Evolutionary conservation across 148 eudicot species (phyloP).

Genomic region (Nepenthes mirabilis): DNA sequence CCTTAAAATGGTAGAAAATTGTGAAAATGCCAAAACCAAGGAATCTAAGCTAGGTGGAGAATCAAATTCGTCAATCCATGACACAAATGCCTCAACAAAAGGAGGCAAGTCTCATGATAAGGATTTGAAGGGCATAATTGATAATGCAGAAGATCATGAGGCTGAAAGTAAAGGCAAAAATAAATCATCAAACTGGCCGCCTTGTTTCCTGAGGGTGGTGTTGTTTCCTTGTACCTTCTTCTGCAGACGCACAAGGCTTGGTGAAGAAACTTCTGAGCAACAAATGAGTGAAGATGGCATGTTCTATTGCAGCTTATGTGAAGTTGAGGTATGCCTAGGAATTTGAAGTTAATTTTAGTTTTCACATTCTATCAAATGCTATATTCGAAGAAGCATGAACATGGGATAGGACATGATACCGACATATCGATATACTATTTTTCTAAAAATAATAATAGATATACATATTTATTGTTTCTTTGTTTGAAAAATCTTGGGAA

Average conservation of each 20-base stretch:
- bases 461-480: no score
- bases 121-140: constrained; percentile 20
- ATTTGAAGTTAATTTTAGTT: neutral
- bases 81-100: constrained; percentile 25
- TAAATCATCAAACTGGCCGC: constrained; percentile 20
- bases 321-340: constrained; percentile 69
- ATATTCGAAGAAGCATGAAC: no score
- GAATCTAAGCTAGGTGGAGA: constrained; percentile 50
- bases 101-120: constrained; percentile 33
- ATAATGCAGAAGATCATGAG: constrained; percentile 24
- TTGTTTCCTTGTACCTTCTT: constrained; percentile 56
- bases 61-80: constrained; percentile 42
- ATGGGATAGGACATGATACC: no score
- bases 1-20: constrained; percentile 31
- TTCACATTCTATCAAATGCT: neutral
- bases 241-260: constrained; percentile 43
- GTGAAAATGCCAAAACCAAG: constrained; percentile 20
- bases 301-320: constrained; percentile 98
- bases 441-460: no score
- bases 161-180: constrained; percentile 27
- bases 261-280: constrained; percentile 56
- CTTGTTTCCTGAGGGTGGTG: constrained; percentile 32
- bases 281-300: constrained; percentile 91
- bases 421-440: no score
- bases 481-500: no score